Evolutionary conservation across 768 basidiomycete genomes (phyloP).

Genomic region (Boletus sensibilis): DNA sequence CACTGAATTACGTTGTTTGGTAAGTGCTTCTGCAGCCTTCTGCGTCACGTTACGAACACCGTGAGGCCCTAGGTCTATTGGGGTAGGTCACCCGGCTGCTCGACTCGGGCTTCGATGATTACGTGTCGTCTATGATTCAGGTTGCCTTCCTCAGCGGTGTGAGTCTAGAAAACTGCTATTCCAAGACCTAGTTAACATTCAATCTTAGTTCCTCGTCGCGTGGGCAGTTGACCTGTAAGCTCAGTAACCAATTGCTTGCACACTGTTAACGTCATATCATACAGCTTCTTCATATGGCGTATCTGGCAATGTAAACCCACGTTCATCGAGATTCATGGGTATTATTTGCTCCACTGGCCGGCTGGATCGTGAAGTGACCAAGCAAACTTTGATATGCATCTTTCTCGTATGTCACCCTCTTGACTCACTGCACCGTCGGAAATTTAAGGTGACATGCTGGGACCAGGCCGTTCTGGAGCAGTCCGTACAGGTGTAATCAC

Average conservation of each 20-base stretch:
- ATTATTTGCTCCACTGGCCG: not conserved
- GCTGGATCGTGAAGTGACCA: conserved; percentile 5
- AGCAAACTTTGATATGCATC: conserved; percentile 8
- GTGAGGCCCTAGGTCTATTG: too few species aligned
- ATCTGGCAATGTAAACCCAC: conserved; percentile 16
- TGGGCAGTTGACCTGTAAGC: conserved; percentile 5
- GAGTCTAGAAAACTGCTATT: not conserved
- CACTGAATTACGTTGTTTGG: too few species aligned
- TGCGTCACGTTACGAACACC: too few species aligned
- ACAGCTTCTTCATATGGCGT: conserved; percentile 21
- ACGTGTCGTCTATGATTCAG: conserved; percentile 1
- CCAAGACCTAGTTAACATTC: not conserved
- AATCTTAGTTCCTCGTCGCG: not conserved
- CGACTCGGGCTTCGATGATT: not conserved
- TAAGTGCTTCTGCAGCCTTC: too few species aligned
- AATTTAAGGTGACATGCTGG: not conserved
- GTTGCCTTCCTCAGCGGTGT: conserved; percentile 10
- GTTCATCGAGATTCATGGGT: not conserved
- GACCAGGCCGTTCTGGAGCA: conserved; percentile 6
- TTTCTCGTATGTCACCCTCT: conserved; percentile 9
- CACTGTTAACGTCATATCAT: not conserved
- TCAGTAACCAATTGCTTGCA: not conserved
- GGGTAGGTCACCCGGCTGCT: not conserved
- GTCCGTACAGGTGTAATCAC: conserved; percentile 6
- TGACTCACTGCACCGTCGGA: not conserved